Conservation (phyloP, 148 eudicot species). For the Rhododendron ovatum region DNA sequence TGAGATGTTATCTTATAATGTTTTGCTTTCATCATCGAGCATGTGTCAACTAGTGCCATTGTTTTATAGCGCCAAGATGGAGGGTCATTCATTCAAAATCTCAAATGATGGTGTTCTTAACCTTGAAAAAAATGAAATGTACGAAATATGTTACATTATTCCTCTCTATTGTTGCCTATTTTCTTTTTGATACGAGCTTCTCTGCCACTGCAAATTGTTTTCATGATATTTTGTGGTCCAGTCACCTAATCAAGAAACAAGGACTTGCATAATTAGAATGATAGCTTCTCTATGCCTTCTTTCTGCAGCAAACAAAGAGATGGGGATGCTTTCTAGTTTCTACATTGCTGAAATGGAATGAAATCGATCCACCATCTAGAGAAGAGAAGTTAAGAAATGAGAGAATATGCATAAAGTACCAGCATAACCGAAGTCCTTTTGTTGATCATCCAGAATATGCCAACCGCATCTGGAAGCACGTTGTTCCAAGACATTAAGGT, state of each 20-base stretch:
- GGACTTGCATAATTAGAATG: neutral
- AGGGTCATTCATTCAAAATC: neutral
- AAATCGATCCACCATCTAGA: constrained; percentile 44
- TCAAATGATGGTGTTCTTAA: neutral
- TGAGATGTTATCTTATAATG: neutral
- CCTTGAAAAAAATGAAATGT: neutral
- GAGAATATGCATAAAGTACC: constrained; percentile 42
- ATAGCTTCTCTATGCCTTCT: neutral
- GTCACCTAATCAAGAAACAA: neutral
- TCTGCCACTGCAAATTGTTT: neutral
- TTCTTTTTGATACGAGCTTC: neutral
- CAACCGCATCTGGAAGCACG: constrained; percentile 32
- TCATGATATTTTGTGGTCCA: neutral
- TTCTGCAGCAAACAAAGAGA: constrained; percentile 39
- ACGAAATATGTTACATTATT: neutral
- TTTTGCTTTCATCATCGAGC: neutral
- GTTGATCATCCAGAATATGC: constrained; percentile 60
- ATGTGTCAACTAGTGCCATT: neutral
- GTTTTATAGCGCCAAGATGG: neutral
- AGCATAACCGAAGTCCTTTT: constrained; percentile 55
- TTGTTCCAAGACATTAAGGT: constrained; percentile 8
- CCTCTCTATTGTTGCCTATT: neutral
- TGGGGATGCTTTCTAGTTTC: constrained; percentile 47
- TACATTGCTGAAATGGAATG: constrained; percentile 39
- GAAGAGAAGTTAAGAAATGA: constrained; percentile 52